Conservation (phyloP, 2,329 filamentous ascomycete genomes). For the Cladophialophora yegresii region DNA sequence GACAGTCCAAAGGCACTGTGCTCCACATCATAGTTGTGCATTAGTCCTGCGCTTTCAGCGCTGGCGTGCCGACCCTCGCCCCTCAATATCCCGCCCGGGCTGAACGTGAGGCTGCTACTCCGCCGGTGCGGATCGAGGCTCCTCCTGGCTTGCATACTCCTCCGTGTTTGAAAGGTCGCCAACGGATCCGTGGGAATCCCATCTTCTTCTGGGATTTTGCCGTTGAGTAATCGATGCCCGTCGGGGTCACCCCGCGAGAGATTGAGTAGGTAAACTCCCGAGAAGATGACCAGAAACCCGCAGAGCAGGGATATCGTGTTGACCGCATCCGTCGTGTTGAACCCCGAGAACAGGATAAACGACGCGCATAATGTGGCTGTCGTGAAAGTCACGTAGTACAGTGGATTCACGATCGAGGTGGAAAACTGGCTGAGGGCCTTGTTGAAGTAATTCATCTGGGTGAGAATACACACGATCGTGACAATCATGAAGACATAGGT, state of each 20-base stretch:
- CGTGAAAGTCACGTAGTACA: constrained; percentile 98
- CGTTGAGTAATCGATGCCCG: constrained; percentile 66
- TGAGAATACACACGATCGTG: constrained; percentile 88
- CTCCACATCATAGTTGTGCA: constrained; percentile 87
- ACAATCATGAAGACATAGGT: constrained; percentile 98
- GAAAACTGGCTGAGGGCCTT: constrained; percentile 96
- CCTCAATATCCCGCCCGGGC: constrained; percentile 51
- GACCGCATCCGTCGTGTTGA: constrained; percentile 89
- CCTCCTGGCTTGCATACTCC: constrained; percentile 87
- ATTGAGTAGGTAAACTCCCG: constrained; percentile 92
- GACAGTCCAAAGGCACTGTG: constrained; percentile 73
- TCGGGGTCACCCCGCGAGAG: constrained; percentile 91
- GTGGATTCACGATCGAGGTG: constrained; percentile 93
- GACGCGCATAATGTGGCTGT: constrained; percentile 91
- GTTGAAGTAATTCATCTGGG: constrained; percentile 99
- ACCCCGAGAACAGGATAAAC: constrained; percentile 92
- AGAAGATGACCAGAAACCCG: constrained; percentile 92
- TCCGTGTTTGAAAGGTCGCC: constrained; percentile 81
- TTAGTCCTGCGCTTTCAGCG: constrained; percentile 68
- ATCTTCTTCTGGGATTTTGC: constrained; percentile 62
- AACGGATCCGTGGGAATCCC: constrained; percentile 89
- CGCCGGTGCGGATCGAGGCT: constrained; percentile 57
- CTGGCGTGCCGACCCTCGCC: constrained; percentile 51
- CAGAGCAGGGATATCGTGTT: constrained; percentile 90
- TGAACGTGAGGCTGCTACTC: constrained; percentile 53